phyloP scores from a whole-genome alignment of 108 stramenopile species.

The Skeletonema grethae region DNA sequence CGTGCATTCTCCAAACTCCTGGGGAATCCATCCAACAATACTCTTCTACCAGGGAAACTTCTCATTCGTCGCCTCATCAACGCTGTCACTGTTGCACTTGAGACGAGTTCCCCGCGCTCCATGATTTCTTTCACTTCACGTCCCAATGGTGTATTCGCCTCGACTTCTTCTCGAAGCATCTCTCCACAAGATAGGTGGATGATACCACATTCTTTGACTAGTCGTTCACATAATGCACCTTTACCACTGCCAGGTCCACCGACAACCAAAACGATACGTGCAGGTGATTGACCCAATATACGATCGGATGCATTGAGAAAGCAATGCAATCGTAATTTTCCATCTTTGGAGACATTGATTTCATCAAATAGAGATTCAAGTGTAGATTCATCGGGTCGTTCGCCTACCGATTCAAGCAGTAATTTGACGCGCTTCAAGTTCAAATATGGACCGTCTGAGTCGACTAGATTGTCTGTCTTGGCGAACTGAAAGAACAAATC shows the following conservation, averaged over 20 bases:
- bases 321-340: conserved; percentile 59
- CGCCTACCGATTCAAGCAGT: conserved; percentile 63
- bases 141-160: conserved; percentile 77
- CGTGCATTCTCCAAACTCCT: conserved; percentile 73
- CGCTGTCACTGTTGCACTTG: conserved; percentile 71
- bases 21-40: conserved; percentile 91
- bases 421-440: conserved; percentile 42
- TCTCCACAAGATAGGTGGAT: conserved; percentile 94
- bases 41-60: conserved; percentile 68
- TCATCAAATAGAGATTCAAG: conserved; percentile 54
- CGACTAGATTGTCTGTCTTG: conserved; percentile 14
- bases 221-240: conserved; percentile 77
- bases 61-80: conserved; percentile 80
- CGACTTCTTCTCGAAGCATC: conserved; percentile 90
- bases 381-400: conserved; percentile 49
- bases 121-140: conserved; percentile 84
- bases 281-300: conserved; percentile 67
- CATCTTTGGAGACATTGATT: conserved; percentile 62
- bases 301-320: conserved; percentile 56
- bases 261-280: conserved; percentile 86
- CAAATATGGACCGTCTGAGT: conserved; percentile 39
- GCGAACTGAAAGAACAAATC: conserved; percentile 74
- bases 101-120: conserved; percentile 80
- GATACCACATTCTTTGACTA: conserved; percentile 77
- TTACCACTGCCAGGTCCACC: conserved; percentile 97